Evolutionary conservation across 2,329 filamentous ascomycete genomes (phyloP).

Genomic region (Aspergillus ustus): DNA sequence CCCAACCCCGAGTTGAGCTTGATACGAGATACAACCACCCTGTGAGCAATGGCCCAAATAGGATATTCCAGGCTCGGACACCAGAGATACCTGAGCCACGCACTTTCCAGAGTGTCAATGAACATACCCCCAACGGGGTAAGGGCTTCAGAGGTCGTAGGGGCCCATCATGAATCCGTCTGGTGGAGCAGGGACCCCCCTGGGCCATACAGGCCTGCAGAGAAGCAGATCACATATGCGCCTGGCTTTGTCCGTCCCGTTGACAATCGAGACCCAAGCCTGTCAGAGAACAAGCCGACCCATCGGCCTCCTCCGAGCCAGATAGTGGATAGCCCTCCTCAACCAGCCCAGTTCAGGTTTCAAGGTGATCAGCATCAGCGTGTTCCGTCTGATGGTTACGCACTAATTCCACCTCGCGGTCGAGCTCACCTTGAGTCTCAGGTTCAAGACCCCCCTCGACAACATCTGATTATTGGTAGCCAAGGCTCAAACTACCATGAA

Average conservation of each 20-base stretch:
- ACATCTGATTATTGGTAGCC: slow-evolving; percentile 20
- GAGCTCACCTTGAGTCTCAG: slow-evolving; percentile 18
- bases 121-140: slow-evolving; percentile 19
- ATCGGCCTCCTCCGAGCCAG: slow-evolving; percentile 21
- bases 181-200: slow-evolving; percentile 24
- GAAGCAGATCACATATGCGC: slow-evolving; percentile 38
- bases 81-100: slow-evolving; percentile 22
- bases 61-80: slow-evolving; percentile 21
- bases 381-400: slow-evolving; percentile 21
- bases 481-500: slow-evolving; percentile 9
- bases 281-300: slow-evolving; percentile 26
- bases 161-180: slow-evolving; percentile 17
- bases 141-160: slow-evolving; percentile 19
- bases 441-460: slow-evolving; percentile 20
- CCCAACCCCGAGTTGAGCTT: slow-evolving; percentile 20
- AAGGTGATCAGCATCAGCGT: slow-evolving; percentile 21
- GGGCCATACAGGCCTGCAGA: slow-evolving; percentile 24
- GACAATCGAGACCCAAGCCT: slow-evolving; percentile 31
- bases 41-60: slow-evolving; percentile 26
- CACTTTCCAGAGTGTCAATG: slow-evolving; percentile 27
- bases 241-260: slow-evolving; percentile 43
- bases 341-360: slow-evolving; percentile 17
- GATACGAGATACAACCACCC: slow-evolving; percentile 23
- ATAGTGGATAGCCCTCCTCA: slow-evolving; percentile 23
- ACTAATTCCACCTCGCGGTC: slow-evolving; percentile 20